A percentile compares a stretch with the other conserved stretches of the same genome.
These are phyloP conservation scores for Hanseniaspora uvarum DNA, from an alignment of 1,139 yeast species.

Conservation along the genomic window DNA sequence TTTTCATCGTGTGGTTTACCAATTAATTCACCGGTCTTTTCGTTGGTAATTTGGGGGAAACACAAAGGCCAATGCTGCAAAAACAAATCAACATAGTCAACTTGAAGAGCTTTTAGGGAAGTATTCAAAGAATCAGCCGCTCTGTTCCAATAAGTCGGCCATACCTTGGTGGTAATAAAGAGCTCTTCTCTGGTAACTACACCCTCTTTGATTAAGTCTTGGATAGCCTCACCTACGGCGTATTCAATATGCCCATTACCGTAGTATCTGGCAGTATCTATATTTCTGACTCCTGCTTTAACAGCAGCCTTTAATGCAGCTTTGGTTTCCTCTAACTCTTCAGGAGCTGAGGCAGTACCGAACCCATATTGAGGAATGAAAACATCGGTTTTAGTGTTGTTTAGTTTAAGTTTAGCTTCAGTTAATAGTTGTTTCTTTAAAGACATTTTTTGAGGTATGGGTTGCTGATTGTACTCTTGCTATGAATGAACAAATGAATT, in stretches of 20 bases:
- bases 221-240: constrained; percentile 42
- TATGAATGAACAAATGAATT: no score
- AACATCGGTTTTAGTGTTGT: constrained; percentile 36
- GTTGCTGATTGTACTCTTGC: no score
- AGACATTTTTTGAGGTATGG: constrained; percentile 13
- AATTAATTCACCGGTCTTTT: constrained; percentile 12
- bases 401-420: constrained; percentile 34
- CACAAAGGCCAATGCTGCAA: constrained; percentile 60
- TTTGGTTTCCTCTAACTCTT: constrained; percentile 27
- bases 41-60: constrained; percentile 35
- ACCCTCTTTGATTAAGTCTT: constrained; percentile 41
- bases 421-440: constrained; percentile 20
- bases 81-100: constrained; percentile 50
- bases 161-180: constrained; percentile 52
- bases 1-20: constrained; percentile 25
- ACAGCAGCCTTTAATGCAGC: constrained; percentile 41
- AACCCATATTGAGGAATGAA: constrained; percentile 49
- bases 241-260: constrained; percentile 37
- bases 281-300: constrained; percentile 42
- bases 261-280: constrained; percentile 48
- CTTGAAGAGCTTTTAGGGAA: constrained; percentile 37
- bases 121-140: constrained; percentile 33
- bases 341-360: constrained; percentile 46
- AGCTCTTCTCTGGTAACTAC: constrained; percentile 46
- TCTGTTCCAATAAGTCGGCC: constrained; percentile 40